Evolutionary conservation across 257 asterid species (phyloP), one percentile per base, ranked within the genome.

Genomic region (Solanum ossicruentum): DNA sequence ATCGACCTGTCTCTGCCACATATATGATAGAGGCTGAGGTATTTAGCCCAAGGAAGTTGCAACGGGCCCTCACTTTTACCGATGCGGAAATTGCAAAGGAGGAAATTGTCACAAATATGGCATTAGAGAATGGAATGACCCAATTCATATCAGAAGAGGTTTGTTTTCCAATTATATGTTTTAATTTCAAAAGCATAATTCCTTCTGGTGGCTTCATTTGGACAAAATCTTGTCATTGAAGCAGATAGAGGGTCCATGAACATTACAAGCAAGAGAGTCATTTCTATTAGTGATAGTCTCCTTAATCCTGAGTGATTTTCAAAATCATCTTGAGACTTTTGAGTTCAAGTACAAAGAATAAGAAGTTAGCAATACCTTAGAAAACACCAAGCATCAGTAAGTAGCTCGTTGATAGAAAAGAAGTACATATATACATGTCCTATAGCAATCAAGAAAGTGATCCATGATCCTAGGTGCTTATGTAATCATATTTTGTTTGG

Each of bases 1-100:
- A 97, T 91, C 93, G 98, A 43, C 99, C 99, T 1, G 98, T 97
- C 88, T 88, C 93, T 54, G 98, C 99, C 69, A 82, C 93, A 47
- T 95, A 91, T 84, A 85, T 90, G 88, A 97, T 92, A 77, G 99
- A 95, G 65, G 94, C 95, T 26, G 99, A 97, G 92, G 98, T 91
- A 81, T 95, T 95, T 85, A 94, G 94, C 87, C 91, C 94, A 0
- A 91, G 91, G 90, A 97, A 90, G 91, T 85, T 97, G 92, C 99
- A 95, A 75, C 89, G 93, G 71, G 99, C 98, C 36, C 97, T 97
- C 88, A 92, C 98, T 41, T 91, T 95, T 84, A 97, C 99, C 16
- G 90, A 92, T 86, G 99, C 99, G 32, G 99, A 97, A 87, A 87
- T 95, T n/a, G 93, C 95, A 82, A 92, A 92, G 75, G 90, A 92